These are phyloP conservation scores for Populus alba DNA, from an alignment of 345 rosid species.

Conservation along the genomic window DNA sequence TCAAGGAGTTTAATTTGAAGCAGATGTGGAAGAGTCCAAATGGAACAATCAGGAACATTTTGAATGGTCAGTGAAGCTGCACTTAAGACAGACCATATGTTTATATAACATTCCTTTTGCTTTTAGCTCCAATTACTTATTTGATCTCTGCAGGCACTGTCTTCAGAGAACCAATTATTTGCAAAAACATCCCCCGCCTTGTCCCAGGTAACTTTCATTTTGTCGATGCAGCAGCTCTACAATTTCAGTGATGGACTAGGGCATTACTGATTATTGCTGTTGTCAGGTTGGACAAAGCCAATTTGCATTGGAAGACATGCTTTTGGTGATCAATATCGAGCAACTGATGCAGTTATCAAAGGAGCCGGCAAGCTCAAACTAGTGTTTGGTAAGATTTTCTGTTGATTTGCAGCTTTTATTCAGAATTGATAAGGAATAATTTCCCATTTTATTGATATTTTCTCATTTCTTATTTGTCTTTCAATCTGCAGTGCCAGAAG, in stretches of 20 bases:
- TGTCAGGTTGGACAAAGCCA: conserved; percentile 90
- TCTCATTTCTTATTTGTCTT: neutral
- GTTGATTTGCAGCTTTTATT: neutral
- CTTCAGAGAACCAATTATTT: conserved; percentile 93
- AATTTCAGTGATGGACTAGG: neutral
- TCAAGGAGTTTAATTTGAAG: conserved; percentile 81
- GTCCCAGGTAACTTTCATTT: conserved; percentile 61
- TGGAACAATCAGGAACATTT: conserved; percentile 91
- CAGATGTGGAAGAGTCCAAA: conserved; percentile 98
- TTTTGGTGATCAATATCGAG: conserved; percentile 94
- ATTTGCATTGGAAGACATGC: conserved; percentile 99
- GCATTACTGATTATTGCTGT: neutral
- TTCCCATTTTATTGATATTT: neutral
- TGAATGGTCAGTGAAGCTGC: conserved; percentile 60
- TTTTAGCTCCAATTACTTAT: neutral
- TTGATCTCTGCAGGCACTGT: conserved; percentile 65
- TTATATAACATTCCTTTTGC: neutral
- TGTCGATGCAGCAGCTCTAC: neutral
- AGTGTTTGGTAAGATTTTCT: conserved; percentile 59
- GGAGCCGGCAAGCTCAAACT: conserved; percentile 91
- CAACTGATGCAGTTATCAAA: conserved; percentile 85
- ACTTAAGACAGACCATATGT: neutral
- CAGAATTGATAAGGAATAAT: neutral
- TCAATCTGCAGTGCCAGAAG: conserved; percentile 63
- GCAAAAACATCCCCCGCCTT: conserved; percentile 88